Percentiles rank a stretch among this genome's conserved stretches.
phyloP scores from a whole-genome alignment of 1,284 basidiomycete genomes.

The Puccinia sorghi region DNA sequence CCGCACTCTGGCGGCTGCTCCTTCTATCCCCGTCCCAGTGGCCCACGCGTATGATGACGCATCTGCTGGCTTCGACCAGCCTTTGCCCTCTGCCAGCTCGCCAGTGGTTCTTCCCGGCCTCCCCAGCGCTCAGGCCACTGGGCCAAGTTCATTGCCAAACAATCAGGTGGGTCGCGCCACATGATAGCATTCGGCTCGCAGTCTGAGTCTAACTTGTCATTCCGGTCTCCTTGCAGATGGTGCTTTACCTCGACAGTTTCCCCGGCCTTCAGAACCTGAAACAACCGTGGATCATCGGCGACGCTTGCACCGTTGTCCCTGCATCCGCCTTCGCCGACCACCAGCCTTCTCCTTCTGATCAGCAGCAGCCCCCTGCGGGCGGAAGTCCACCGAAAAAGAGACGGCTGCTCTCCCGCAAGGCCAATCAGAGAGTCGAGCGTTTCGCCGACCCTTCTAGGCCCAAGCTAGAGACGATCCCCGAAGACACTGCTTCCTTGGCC shows the following conservation, averaged over 20 bases:
- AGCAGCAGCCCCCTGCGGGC: neutral
- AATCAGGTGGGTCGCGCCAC: neutral
- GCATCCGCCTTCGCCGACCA: neutral
- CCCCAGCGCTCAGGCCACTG: neutral
- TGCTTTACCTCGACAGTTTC: conserved; percentile 12
- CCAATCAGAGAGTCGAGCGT: neutral
- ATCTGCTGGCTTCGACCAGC: neutral
- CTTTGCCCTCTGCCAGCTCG: neutral
- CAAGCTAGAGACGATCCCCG: conserved; percentile 3
- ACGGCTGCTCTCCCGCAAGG: neutral
- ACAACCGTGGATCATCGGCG: neutral
- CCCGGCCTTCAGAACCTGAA: neutral
- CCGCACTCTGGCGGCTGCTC: neutral
- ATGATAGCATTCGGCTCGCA: neutral
- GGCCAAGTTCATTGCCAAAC: neutral
- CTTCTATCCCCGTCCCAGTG: neutral
- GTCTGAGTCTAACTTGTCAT: neutral
- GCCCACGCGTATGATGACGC: neutral
- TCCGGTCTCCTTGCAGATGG: neutral
- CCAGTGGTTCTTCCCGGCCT: neutral
- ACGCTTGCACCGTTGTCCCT: neutral
- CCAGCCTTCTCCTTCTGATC: neutral
- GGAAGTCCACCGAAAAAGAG: neutral
- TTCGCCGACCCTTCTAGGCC: neutral
- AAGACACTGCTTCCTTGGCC: neutral